Evolutionary conservation across 1,284 basidiomycete genomes (phyloP).

Genomic region (Hortiboletus rubellus): DNA sequence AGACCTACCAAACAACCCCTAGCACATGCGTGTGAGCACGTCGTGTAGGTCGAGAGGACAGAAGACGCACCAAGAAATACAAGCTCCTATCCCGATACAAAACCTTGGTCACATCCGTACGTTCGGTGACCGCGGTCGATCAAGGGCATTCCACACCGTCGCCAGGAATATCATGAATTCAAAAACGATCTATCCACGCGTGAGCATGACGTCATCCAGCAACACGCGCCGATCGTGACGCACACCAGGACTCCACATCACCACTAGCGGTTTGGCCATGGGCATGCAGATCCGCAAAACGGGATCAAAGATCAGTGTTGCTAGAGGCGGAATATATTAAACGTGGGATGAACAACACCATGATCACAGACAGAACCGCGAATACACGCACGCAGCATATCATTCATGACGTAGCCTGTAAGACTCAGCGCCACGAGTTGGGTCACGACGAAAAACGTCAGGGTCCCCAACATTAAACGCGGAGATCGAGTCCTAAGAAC

Average conservation of each 20-base stretch:
- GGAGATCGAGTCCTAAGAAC: slow-evolving; percentile 41
- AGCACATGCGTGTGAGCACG: not conserved
- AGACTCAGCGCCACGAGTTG: slow-evolving; percentile 33
- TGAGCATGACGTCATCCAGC: not conserved
- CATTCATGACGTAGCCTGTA: slow-evolving; percentile 31
- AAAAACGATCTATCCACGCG: slow-evolving; percentile 34
- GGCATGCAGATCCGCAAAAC: slow-evolving; percentile 19
- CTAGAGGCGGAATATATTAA: slow-evolving; percentile 2
- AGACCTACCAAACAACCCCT: slow-evolving; percentile 31
- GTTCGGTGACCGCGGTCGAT: slow-evolving; percentile 30
- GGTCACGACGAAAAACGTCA: slow-evolving; percentile 35
- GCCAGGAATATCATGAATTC: slow-evolving; percentile 40
- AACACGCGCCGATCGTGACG: not conserved
- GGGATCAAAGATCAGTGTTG: slow-evolving; percentile 13
- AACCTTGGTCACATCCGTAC: slow-evolving; percentile 24
- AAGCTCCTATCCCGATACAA: slow-evolving; percentile 40
- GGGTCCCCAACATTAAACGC: slow-evolving; percentile 37
- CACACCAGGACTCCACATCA: slow-evolving; percentile 39
- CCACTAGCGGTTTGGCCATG: slow-evolving; percentile 14
- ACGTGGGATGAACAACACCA: not conserved
- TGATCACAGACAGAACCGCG: not conserved
- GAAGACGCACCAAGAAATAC: slow-evolving; percentile 39
- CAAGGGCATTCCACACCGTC: slow-evolving; percentile 40
- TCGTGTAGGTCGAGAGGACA: not conserved
- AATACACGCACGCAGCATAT: slow-evolving; percentile 35